Conservation (phyloP, 176 grass and related monocot species). For the Tillandsia leiboldiana region DNA sequence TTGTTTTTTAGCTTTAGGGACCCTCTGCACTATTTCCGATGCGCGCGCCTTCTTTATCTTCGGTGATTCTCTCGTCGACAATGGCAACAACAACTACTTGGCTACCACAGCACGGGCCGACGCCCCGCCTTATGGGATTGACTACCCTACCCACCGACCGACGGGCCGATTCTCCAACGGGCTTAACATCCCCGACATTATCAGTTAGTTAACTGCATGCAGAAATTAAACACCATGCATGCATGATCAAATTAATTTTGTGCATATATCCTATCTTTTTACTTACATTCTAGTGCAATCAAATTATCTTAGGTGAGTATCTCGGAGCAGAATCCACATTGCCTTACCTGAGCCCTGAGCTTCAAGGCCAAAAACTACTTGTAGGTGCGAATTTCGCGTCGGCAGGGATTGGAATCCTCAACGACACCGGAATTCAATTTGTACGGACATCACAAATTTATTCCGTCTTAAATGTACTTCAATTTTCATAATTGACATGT, state of each 20-base stretch:
- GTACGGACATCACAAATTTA: conserved; percentile 11
- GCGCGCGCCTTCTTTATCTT: conserved; percentile 88
- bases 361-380: conserved; percentile 58
- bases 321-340: conserved; percentile 55
- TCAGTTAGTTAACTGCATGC: conserved; percentile 39
- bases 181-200: conserved; percentile 84
- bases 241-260: not conserved
- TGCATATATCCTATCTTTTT: not conserved
- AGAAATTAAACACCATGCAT: not conserved
- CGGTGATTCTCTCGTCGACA: conserved; percentile 95
- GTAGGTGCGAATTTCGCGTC: conserved; percentile 95
- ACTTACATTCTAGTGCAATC: not conserved
- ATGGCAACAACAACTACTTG: conserved; percentile 94
- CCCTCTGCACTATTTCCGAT: conserved; percentile 5
- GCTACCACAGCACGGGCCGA: conserved; percentile 69
- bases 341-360: conserved; percentile 72
- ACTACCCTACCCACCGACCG: conserved; percentile 51
- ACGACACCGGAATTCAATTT: conserved; percentile 91
- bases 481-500: not conserved
- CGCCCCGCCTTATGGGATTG: conserved; percentile 75
- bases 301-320: conserved; percentile 54
- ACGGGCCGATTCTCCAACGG: conserved; percentile 91
- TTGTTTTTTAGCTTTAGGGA: not conserved
- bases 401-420: conserved; percentile 85
- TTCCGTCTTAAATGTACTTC: too few relatives aligned